These are phyloP conservation scores for Alternaria angustiovoidea DNA, from an alignment of 2,329 filamentous ascomycete genomes.

Conservation along the genomic window DNA sequence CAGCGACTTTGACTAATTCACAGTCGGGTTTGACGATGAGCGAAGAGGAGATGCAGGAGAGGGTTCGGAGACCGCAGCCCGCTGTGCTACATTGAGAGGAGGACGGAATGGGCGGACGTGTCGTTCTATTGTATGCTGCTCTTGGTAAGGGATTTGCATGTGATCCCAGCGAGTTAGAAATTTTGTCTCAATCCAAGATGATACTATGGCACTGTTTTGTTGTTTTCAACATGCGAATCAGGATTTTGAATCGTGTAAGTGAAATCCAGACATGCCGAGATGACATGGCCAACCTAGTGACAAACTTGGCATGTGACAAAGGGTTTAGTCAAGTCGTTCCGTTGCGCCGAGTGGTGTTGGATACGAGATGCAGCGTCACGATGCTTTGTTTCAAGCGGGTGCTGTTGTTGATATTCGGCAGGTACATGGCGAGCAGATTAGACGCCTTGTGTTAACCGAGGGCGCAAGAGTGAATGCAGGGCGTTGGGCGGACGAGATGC, in stretches of 20 bases:
- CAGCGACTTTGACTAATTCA: neutral
- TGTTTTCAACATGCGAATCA: no score
- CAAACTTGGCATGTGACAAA: no score
- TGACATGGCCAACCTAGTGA: no score
- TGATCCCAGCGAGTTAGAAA: neutral
- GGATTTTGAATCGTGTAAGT: no score
- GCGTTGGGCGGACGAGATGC: no score
- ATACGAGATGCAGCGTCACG: no score
- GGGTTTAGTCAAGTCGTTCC: no score
- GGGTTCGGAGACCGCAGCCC: neutral
- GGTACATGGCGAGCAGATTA: neutral
- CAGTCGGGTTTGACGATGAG: neutral
- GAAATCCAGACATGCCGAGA: no score
- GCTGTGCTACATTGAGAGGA: neutral
- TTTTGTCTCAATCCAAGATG: neutral
- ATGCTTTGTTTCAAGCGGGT: no score
- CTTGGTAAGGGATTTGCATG: neutral
- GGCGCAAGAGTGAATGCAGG: neutral
- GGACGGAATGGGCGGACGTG: neutral
- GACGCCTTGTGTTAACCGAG: neutral
- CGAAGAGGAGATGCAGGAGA: neutral
- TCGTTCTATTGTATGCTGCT: neutral
- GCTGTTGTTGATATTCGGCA: fast-evolving
- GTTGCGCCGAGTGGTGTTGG: no score
- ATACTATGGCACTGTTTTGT: neutral